Evolutionary conservation across 2,329 filamentous ascomycete species (phyloP).

Genomic region (Pseudogymnoascus sp.): DNA sequence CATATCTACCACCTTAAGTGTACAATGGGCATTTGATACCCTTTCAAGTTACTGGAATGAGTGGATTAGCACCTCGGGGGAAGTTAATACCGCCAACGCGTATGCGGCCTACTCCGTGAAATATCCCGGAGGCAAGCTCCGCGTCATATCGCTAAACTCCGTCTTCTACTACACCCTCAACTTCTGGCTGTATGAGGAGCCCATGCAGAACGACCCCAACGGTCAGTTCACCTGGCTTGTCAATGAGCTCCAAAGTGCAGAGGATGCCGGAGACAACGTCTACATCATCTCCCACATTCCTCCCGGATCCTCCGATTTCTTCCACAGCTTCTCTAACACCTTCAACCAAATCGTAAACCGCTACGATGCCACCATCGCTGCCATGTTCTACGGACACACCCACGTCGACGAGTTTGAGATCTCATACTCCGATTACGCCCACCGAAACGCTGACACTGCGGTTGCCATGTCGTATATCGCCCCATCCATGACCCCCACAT

Average conservation of each 20-base stretch:
- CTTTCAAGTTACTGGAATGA: slow-evolving; percentile 29
- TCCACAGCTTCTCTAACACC: slow-evolving; percentile 31
- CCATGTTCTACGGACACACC: slow-evolving; percentile 30
- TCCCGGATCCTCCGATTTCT: slow-evolving; percentile 29
- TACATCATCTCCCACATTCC: slow-evolving; percentile 32
- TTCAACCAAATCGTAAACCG: slow-evolving; percentile 29
- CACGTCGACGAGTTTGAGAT: slow-evolving; percentile 30
- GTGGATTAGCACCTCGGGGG: slow-evolving; percentile 28
- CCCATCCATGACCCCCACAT: slow-evolving; percentile 28
- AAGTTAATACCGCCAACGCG: slow-evolving; percentile 20
- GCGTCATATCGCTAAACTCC: slow-evolving; percentile 37
- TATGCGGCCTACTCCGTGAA: slow-evolving; percentile 33
- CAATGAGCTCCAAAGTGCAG: slow-evolving; percentile 31
- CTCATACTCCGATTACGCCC: slow-evolving; percentile 25
- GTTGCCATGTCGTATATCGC: slow-evolving; percentile 27
- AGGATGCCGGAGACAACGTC: slow-evolving; percentile 31
- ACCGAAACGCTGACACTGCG: slow-evolving; percentile 22
- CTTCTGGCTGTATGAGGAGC: slow-evolving; percentile 32
- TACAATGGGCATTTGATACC: slow-evolving; percentile 34
- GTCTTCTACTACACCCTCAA: slow-evolving; percentile 36
- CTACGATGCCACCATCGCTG: slow-evolving; percentile 26
- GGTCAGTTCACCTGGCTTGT: slow-evolving; percentile 33
- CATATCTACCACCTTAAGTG: slow-evolving; percentile 23
- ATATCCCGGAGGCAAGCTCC: slow-evolving; percentile 26
- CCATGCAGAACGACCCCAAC: slow-evolving; percentile 33